Percentiles rank a stretch among this genome's conserved stretches.
Conservation (phyloP, 805 yeast genomes). For the Nakazawaea laoshanensis region DNA sequence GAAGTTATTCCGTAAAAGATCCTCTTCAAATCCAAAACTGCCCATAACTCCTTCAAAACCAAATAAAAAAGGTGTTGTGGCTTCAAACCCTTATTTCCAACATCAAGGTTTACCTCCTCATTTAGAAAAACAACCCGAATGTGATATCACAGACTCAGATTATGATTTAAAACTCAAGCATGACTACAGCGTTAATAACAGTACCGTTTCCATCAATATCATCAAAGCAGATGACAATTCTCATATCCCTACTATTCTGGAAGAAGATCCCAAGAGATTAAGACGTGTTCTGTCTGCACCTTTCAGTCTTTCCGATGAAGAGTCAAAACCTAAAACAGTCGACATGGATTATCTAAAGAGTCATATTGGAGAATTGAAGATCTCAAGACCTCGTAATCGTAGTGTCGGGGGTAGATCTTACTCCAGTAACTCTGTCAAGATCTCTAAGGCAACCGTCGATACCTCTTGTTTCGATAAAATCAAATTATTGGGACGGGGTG, state of each 20-base stretch:
- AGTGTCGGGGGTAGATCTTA: slow-evolving; percentile 50
- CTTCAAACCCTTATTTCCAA: slow-evolving; percentile 43
- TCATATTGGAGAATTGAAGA: slow-evolving; percentile 29
- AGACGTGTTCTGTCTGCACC: slow-evolving; percentile 87
- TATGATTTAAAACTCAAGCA: slow-evolving; percentile 19
- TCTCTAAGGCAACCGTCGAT: slow-evolving; percentile 71
- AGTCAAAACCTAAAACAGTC: slow-evolving; percentile 2
- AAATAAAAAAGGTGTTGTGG: slow-evolving; percentile 7
- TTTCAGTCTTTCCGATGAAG: slow-evolving; percentile 29
- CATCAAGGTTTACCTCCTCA: slow-evolving; percentile 57
- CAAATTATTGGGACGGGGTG: slow-evolving; percentile 90
- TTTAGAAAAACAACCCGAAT: slow-evolving; percentile 14
- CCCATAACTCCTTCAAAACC: neutral
- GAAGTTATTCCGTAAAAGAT: slow-evolving; percentile 15
- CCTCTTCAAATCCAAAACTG: slow-evolving; percentile 13
- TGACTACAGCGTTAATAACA: slow-evolving; percentile 22
- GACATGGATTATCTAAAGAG: slow-evolving; percentile 15
- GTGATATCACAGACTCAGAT: slow-evolving; percentile 17
- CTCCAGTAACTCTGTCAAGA: slow-evolving; percentile 66
- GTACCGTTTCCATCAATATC: slow-evolving; percentile 14
- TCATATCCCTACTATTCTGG: slow-evolving; percentile 5
- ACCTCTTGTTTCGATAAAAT: slow-evolving; percentile 86
- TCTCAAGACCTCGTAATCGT: slow-evolving; percentile 30
- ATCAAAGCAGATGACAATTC: slow-evolving; percentile 4
- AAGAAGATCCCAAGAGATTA: slow-evolving; percentile 24